Percentiles rank a stretch among this genome's conserved stretches.
Evolutionary conservation across 768 basidiomycete genomes (phyloP).

Genomic region (Rickenella mellea): DNA sequence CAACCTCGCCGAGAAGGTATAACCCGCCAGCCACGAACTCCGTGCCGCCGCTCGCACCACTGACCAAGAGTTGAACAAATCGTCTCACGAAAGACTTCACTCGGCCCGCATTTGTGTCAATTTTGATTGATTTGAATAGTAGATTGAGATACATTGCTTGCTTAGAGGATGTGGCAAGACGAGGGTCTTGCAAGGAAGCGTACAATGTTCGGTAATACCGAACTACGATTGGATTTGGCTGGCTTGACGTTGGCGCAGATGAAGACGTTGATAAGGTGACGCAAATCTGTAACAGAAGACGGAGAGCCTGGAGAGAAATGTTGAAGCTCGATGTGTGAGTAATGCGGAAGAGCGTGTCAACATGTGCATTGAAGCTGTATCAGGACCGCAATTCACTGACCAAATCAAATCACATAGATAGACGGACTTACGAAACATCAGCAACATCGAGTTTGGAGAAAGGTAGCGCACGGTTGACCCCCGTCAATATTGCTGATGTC

Average conservation of each 20-base stretch:
- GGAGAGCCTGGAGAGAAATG: conserved; percentile 85
- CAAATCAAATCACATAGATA: not conserved
- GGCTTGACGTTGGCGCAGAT: conserved; percentile 26
- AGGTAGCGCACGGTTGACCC: conserved; percentile 90
- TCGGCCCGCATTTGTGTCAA: conserved; percentile 46
- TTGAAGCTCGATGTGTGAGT: conserved; percentile 96
- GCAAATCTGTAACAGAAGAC: conserved; percentile 79
- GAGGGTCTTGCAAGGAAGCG: conserved; percentile 75
- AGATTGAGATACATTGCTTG: conserved; percentile 97
- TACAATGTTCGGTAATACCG: conserved; percentile 82
- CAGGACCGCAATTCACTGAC: not conserved
- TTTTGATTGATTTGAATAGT: conserved; percentile 83
- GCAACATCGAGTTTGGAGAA: conserved; percentile 76
- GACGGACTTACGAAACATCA: conserved; percentile 44
- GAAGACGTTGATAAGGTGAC: conserved; percentile 36
- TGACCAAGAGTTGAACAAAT: conserved; percentile 70
- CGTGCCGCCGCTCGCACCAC: conserved; percentile 61
- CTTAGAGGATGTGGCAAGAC: conserved; percentile 77
- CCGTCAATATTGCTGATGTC: conserved; percentile 84
- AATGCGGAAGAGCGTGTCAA: conserved; percentile 89
- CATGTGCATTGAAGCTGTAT: conserved; percentile 72
- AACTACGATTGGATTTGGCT: conserved; percentile 38
- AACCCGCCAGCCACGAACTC: conserved; percentile 88
- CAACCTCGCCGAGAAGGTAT: conserved; percentile 80
- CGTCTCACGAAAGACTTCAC: conserved; percentile 75